phyloP scores from a whole-genome alignment of 768 basidiomycete genomes.

The Tylopilus felleus region DNA sequence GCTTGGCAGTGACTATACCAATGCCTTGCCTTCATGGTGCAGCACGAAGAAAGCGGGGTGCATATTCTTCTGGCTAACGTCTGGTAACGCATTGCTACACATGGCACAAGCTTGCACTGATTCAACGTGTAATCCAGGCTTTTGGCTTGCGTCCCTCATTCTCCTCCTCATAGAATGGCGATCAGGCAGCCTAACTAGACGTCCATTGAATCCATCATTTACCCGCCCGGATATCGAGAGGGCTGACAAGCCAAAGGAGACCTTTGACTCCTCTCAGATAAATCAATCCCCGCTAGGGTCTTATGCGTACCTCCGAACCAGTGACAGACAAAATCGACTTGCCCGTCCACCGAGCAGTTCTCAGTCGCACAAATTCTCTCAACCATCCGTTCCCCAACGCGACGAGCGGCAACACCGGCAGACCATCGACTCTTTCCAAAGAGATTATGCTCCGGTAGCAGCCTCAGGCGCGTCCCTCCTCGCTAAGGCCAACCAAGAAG shows the following conservation, averaged over 20 bases:
- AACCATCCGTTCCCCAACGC: neutral
- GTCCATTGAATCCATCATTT: constrained; percentile 74
- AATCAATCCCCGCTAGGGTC: too few relatives aligned
- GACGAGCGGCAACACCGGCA: constrained; percentile 8
- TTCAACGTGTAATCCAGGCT: constrained; percentile 41
- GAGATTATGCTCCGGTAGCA: neutral
- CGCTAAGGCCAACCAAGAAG: constrained; percentile 70
- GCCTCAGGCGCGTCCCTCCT: constrained; percentile 49
- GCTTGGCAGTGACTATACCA: constrained; percentile 62
- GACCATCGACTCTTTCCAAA: neutral
- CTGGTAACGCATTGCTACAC: constrained; percentile 43
- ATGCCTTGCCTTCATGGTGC: constrained; percentile 78
- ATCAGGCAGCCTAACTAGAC: constrained; percentile 43
- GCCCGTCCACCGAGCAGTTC: neutral
- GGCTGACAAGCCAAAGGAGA: constrained; percentile 49
- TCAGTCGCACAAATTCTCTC: neutral
- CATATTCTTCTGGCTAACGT: constrained; percentile 86
- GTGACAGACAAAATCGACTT: too few relatives aligned
- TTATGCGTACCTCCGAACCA: too few relatives aligned
- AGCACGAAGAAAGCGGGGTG: constrained; percentile 87
- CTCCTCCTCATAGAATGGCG: constrained; percentile 77
- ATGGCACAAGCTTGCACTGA: constrained; percentile 1
- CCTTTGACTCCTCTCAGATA: too few relatives aligned
- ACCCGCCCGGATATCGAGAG: constrained; percentile 53
- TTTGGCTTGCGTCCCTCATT: constrained; percentile 69